phyloP scores from a whole-genome alignment of 2,329 filamentous ascomycete genomes.

The Aureobasidium sp. region DNA sequence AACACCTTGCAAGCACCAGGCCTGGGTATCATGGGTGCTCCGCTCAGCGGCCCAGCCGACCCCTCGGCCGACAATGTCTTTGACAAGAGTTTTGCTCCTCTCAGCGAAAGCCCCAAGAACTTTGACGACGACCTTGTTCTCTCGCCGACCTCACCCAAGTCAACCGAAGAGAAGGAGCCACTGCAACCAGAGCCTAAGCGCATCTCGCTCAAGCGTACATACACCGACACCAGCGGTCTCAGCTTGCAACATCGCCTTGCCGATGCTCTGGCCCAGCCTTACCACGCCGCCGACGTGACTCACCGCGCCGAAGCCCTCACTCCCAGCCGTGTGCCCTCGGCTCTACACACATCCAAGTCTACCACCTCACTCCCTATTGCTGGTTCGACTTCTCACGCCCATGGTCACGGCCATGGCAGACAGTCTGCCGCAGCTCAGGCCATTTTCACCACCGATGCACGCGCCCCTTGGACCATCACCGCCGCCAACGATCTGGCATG shows the following conservation, averaged over 20 bases:
- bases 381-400: conserved; percentile 31
- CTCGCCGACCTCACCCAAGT: conserved; percentile 3
- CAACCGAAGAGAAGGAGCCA: neutral
- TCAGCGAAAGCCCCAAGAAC: conserved; percentile 36
- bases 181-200: conserved; percentile 18
- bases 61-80: conserved; percentile 73
- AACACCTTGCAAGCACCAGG: conserved; percentile 41
- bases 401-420: conserved; percentile 73
- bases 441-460: conserved; percentile 92
- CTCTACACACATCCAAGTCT: conserved; percentile 30
- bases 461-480: conserved; percentile 89
- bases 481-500: conserved; percentile 95
- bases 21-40: conserved; percentile 47
- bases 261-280: conserved; percentile 79
- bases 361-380: conserved; percentile 23
- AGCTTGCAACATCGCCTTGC: conserved; percentile 75
- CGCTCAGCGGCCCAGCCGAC: conserved; percentile 73
- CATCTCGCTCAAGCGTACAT: conserved; percentile 65
- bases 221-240: conserved; percentile 72
- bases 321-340: conserved; percentile 23
- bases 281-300: conserved; percentile 47
- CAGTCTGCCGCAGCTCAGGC: conserved; percentile 90
- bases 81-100: conserved; percentile 66
- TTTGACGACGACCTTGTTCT: conserved; percentile 3
- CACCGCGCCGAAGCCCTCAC: conserved; percentile 24